Conservation (phyloP, 2,329 filamentous ascomycete genomes). For the Exophiala phaeomuriformis region DNA sequence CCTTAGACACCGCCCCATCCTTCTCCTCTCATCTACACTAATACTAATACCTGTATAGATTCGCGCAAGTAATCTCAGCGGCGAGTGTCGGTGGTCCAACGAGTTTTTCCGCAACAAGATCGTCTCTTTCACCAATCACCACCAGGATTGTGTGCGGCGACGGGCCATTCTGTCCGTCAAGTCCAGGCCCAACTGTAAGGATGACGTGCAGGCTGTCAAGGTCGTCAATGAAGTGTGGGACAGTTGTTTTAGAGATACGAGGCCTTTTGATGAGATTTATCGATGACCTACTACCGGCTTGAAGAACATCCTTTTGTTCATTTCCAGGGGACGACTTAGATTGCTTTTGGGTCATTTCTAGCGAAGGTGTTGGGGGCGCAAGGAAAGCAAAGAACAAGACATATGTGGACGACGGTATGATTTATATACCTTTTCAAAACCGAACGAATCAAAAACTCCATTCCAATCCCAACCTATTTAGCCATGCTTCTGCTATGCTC, state of each 20-base stretch:
- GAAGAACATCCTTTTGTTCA: too few species aligned
- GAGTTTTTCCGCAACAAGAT: conserved; percentile 81
- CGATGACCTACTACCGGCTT: conserved; percentile 39
- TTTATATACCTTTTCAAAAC: conserved; percentile 1
- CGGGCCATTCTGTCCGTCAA: conserved; percentile 74
- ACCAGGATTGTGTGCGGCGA: conserved; percentile 82
- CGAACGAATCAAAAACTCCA: conserved; percentile 14
- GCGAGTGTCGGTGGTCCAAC: conserved; percentile 83
- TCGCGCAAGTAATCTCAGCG: conserved; percentile 81
- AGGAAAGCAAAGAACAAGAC: not conserved
- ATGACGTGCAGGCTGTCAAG: conserved; percentile 76
- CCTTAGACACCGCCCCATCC: not conserved
- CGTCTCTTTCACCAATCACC: conserved; percentile 82
- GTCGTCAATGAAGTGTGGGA: conserved; percentile 98
- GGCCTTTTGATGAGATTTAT: conserved; percentile 96
- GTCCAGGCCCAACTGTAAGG: conserved; percentile 70
- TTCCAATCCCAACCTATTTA: conserved; percentile 1
- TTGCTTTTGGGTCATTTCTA: conserved; percentile 7
- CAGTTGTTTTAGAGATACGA: conserved; percentile 87
- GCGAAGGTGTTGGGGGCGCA: conserved; percentile 22
- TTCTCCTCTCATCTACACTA: not conserved
- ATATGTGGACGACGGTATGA: not conserved
- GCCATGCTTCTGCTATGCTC: too few species aligned
- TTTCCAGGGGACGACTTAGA: too few species aligned
- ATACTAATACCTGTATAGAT: conserved; percentile 51